phyloP scores from a whole-genome alignment of 345 rosid genomes.

The Boechera stricta region DNA sequence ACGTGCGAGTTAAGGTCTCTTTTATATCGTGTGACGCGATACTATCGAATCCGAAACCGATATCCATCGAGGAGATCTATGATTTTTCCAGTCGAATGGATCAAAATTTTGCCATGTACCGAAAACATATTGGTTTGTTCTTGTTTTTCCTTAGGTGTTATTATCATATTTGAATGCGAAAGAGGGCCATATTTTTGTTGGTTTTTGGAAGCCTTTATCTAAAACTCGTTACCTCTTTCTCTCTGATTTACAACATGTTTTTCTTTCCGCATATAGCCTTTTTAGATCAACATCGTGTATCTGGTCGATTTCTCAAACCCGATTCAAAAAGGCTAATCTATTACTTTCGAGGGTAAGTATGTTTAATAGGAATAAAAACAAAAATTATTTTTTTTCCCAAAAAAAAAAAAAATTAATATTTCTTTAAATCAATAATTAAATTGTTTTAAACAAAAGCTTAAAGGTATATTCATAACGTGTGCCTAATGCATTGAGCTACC shows the following conservation, averaged over 20 bases:
- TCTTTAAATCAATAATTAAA: no score
- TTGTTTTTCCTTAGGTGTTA: background rate
- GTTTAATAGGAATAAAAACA: no score
- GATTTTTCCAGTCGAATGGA: background rate
- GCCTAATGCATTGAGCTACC: no score
- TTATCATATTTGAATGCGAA: background rate
- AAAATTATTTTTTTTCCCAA: no score
- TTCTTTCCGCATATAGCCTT: background rate
- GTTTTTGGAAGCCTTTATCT: background rate
- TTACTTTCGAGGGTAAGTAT: no score
- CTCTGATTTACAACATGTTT: background rate
- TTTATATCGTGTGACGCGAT: background rate
- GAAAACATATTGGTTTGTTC: background rate
- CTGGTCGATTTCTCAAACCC: background rate
- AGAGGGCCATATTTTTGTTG: background rate
- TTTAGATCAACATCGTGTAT: background rate
- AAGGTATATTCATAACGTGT: no score
- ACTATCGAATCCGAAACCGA: background rate
- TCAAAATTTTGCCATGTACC: background rate
- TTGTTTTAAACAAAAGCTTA: no score
- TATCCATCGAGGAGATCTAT: background rate
- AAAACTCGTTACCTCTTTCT: background rate
- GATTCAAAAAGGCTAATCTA: background rate
- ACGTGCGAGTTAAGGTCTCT: background rate
- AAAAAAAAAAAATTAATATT: no score